Percentiles rank a stretch among this genome's conserved stretches.
Evolutionary conservation across 2,329 filamentous ascomycete genomes (phyloP).

Genomic region (Sclerotinia sclerotiorum): DNA sequence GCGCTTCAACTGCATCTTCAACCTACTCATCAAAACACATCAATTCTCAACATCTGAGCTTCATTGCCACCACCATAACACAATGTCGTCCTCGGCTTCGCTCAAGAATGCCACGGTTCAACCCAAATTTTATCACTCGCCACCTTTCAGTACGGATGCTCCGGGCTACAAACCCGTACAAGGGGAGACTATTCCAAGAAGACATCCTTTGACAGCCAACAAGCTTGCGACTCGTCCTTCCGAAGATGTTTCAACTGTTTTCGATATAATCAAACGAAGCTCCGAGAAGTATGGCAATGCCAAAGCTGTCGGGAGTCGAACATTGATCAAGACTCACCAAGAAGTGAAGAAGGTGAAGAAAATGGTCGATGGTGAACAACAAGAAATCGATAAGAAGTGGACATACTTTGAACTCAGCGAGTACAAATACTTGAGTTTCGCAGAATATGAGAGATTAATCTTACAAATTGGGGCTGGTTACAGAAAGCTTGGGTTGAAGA

Average conservation of each 20-base stretch:
- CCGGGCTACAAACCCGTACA: conserved; percentile 57
- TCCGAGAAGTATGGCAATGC: conserved; percentile 62
- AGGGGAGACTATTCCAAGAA: conserved; percentile 69
- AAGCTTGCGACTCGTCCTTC: conserved; percentile 55
- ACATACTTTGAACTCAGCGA: conserved; percentile 77
- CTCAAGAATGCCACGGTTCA: conserved; percentile 39
- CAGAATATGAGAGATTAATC: conserved; percentile 70
- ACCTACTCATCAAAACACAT: background rate
- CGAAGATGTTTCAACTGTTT: conserved; percentile 42
- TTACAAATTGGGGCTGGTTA: conserved; percentile 68
- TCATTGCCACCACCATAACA: background rate
- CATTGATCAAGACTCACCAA: conserved; percentile 70
- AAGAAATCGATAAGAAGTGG: conserved; percentile 82
- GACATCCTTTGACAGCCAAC: conserved; percentile 58
- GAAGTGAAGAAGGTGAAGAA: conserved; percentile 89
- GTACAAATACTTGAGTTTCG: conserved; percentile 74
- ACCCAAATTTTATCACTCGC: conserved; percentile 43
- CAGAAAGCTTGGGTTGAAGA: conserved; percentile 66
- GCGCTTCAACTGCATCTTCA: background rate
- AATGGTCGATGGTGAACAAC: conserved; percentile 74
- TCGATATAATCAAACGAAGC: conserved; percentile 67
- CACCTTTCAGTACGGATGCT: conserved; percentile 62
- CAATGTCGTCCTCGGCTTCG: conserved; percentile 23
- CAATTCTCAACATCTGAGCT: background rate
- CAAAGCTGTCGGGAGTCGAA: conserved; percentile 66